These are phyloP conservation scores for Entrophospora sp. DNA, from an alignment of 192 early-diverging fungal species.

Conservation along the genomic window DNA sequence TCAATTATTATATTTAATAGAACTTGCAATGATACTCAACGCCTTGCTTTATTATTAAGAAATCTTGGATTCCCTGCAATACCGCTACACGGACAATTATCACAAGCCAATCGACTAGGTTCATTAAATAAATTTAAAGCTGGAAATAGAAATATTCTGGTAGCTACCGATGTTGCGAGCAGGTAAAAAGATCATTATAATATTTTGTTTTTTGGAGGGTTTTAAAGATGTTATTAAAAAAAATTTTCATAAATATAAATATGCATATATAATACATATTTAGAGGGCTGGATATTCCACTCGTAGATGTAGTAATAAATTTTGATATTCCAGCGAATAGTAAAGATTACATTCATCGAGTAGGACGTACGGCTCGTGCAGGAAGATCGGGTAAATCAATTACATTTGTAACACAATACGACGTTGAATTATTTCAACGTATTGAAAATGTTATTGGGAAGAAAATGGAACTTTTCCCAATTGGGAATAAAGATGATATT, in stretches of 20 bases:
- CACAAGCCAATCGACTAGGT: slow-evolving; percentile 87
- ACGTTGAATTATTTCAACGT: slow-evolving; percentile 89
- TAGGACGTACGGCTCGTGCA: slow-evolving; percentile 78
- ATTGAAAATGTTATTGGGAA: slow-evolving; percentile 86
- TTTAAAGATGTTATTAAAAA: too few species aligned
- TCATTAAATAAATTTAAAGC: slow-evolving; percentile 93
- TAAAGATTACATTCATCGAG: slow-evolving; percentile 84
- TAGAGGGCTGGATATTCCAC: slow-evolving; percentile 89
- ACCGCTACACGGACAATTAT: slow-evolving; percentile 87
- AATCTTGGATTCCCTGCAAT: slow-evolving; percentile 93
- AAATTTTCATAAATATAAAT: too few species aligned
- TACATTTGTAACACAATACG: slow-evolving; percentile 84
- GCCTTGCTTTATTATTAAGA: slow-evolving; percentile 77
- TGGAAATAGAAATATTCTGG: slow-evolving; percentile 76
- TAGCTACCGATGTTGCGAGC: slow-evolving; percentile 92
- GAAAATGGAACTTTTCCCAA: slow-evolving; percentile 77
- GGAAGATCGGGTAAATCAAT: slow-evolving; percentile 72
- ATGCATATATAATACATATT: too few species aligned
- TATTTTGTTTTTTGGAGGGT: too few species aligned
- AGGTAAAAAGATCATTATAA: slow-evolving; percentile 45
- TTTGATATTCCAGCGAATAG: slow-evolving; percentile 89
- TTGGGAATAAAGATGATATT: slow-evolving; percentile 70
- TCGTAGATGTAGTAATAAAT: slow-evolving; percentile 92
- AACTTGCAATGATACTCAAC: slow-evolving; percentile 80
- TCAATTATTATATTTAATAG: slow-evolving; percentile 89